Percentiles rank a stretch among this genome's conserved stretches.
These are phyloP conservation scores for Thyridium curvatum DNA, from an alignment of 2,329 filamentous ascomycete species.

Conservation along the genomic window DNA sequence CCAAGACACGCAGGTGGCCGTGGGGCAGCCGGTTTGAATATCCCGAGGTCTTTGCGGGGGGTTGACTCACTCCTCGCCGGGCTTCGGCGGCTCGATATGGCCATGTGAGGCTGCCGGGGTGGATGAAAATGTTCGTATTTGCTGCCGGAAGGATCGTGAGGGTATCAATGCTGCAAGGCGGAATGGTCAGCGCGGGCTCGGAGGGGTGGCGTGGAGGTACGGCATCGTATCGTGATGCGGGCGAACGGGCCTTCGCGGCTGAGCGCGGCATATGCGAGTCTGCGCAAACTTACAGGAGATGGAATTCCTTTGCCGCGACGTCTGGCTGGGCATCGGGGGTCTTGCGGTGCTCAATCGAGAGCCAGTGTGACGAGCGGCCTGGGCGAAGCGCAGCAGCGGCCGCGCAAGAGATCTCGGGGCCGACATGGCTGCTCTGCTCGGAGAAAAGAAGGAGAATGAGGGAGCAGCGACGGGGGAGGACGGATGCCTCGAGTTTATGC, in stretches of 20 bases:
- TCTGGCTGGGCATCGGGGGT: too few relatives aligned
- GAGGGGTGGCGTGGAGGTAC: neutral
- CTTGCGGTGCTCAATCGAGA: too few relatives aligned
- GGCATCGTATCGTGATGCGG: too few relatives aligned
- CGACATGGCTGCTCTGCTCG: constrained; percentile 1
- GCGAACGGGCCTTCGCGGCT: neutral
- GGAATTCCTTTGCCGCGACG: too few relatives aligned
- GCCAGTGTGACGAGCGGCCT: too few relatives aligned
- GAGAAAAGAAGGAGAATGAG: too few relatives aligned
- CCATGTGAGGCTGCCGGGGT: constrained; percentile 60
- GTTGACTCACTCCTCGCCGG: constrained; percentile 73
- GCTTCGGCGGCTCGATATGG: constrained; percentile 76
- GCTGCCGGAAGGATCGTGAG: neutral
- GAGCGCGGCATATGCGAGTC: too few relatives aligned
- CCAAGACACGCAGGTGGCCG: constrained; percentile 1
- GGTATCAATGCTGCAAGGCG: neutral
- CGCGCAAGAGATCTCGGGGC: neutral
- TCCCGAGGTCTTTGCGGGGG: neutral
- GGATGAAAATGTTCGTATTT: constrained; percentile 50
- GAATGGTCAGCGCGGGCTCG: neutral
- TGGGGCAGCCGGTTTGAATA: too few relatives aligned
- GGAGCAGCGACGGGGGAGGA: too few relatives aligned
- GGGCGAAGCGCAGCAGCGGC: too few relatives aligned
- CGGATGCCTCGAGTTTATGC: neutral
- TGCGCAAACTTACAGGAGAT: too few relatives aligned